phyloP scores from a whole-genome alignment of 352 stramenopile species.

The Plasmopara halstedii region DNA sequence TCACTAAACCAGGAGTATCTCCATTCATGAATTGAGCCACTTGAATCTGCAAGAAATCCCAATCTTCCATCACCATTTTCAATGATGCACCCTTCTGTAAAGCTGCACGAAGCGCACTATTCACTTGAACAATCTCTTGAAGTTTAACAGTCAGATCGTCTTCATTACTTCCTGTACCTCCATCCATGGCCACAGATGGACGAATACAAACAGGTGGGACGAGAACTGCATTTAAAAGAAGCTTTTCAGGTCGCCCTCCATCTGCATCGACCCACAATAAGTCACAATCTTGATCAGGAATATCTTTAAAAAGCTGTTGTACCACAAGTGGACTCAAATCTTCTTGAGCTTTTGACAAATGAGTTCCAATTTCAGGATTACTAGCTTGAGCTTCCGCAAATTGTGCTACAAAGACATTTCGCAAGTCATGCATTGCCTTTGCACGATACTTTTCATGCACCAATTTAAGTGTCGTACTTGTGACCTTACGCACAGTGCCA shows the following conservation, averaged over 20 bases:
- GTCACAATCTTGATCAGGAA: slow-evolving; percentile 97
- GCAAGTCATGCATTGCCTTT: slow-evolving; percentile 75
- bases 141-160: slow-evolving; percentile 99
- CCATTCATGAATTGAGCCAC: slow-evolving; percentile 99
- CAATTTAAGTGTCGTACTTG: slow-evolving; percentile 95
- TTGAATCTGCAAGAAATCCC: slow-evolving; percentile 97
- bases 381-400: slow-evolving; percentile 66
- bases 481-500: slow-evolving; percentile 97
- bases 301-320: slow-evolving; percentile 91
- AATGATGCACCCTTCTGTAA: slow-evolving; percentile 94
- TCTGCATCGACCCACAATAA: slow-evolving; percentile 95
- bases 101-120: slow-evolving; percentile 92
- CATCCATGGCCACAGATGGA: slow-evolving; percentile 97
- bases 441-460: slow-evolving; percentile 97
- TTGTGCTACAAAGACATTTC: slow-evolving; percentile 80
- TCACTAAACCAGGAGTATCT: slow-evolving; percentile 94
- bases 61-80: slow-evolving; percentile 99
- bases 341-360: slow-evolving; percentile 87
- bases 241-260: slow-evolving; percentile 94
- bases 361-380: slow-evolving; percentile 79
- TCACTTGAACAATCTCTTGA: slow-evolving; percentile 99
- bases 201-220: slow-evolving; percentile 99
- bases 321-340: slow-evolving; percentile 89
- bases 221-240: slow-evolving; percentile 96
- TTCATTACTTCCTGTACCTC: slow-evolving; percentile 93